Evolutionary conservation across 208 protist species (phyloP).

Genomic region (Acanthamoeba triangularis): DNA sequence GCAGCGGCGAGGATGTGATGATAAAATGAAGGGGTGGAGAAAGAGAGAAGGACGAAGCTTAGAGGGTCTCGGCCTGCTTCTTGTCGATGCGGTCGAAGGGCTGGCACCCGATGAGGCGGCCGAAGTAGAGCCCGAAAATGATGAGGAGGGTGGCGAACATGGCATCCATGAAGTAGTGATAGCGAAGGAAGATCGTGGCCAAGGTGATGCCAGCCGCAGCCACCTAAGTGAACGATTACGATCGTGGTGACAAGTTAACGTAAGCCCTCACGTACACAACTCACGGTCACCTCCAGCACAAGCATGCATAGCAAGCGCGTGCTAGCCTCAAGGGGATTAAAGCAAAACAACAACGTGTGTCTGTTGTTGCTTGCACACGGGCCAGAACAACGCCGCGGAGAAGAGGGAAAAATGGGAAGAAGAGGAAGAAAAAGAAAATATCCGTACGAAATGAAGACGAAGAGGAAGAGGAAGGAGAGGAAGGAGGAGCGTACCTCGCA

Average conservation of each 20-base stretch:
- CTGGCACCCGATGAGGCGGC: conserved; percentile 25
- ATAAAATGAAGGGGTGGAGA: neutral
- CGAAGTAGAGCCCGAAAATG: conserved; percentile 45
- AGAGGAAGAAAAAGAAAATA: too few species aligned
- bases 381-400: too few species aligned
- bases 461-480: too few species aligned
- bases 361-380: too few species aligned
- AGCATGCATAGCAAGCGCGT: too few species aligned
- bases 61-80: conserved; percentile 12
- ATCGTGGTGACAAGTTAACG: neutral
- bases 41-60: neutral
- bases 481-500: neutral
- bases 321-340: too few species aligned
- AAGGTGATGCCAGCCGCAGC: conserved; percentile 17
- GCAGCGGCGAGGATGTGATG: too few species aligned
- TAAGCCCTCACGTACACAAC: neutral
- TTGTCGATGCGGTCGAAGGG: conserved; percentile 32
- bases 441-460: too few species aligned
- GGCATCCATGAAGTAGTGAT: conserved; percentile 37
- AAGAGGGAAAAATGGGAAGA: too few species aligned
- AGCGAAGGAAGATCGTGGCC: conserved; percentile 32
- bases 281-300: too few species aligned
- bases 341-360: too few species aligned
- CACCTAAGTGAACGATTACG: neutral
- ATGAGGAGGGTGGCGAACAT: conserved; percentile 49